These are phyloP conservation scores for Tetrapisispora iriomotensis DNA, from an alignment of 805 yeast species.

Conservation along the genomic window DNA sequence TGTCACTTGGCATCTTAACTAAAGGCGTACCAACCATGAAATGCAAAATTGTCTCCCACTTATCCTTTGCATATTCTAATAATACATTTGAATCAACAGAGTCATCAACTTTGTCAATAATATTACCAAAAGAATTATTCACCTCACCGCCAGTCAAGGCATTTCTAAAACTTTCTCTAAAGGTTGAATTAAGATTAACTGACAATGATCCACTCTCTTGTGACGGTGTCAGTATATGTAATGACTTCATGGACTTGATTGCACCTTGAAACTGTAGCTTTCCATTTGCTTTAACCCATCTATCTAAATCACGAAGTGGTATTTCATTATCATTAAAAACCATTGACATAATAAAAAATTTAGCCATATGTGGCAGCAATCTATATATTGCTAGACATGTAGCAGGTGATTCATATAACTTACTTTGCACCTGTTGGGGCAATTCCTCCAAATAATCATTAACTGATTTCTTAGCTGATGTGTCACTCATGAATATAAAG, in stretches of 20 bases:
- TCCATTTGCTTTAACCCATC: constrained; percentile 62
- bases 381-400: constrained; percentile 91
- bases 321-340: constrained; percentile 71
- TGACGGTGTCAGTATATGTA: constrained; percentile 53
- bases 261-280: constrained; percentile 57
- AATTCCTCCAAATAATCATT: constrained; percentile 84
- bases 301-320: constrained; percentile 54
- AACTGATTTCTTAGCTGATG: constrained; percentile 56
- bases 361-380: constrained; percentile 79
- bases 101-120: constrained; percentile 46
- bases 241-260: constrained; percentile 58
- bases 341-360: constrained; percentile 79
- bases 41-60: constrained; percentile 93
- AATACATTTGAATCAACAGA: constrained; percentile 55
- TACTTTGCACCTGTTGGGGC: constrained; percentile 75
- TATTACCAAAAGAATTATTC: constrained; percentile 66
- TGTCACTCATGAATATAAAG: constrained; percentile 17
- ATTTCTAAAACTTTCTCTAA: constrained; percentile 63
- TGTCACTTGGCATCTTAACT: constrained; percentile 60
- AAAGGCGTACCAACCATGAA: constrained; percentile 94
- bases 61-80: constrained; percentile 69
- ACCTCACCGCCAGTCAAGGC: constrained; percentile 76
- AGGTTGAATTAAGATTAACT: constrained; percentile 55
- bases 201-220: constrained; percentile 20
- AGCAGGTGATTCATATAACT: constrained; percentile 81